Evolutionary conservation across 2,329 filamentous ascomycete genomes (phyloP), one percentile per base, ranked within the genome.

Genomic region (Cytospora mali): DNA sequence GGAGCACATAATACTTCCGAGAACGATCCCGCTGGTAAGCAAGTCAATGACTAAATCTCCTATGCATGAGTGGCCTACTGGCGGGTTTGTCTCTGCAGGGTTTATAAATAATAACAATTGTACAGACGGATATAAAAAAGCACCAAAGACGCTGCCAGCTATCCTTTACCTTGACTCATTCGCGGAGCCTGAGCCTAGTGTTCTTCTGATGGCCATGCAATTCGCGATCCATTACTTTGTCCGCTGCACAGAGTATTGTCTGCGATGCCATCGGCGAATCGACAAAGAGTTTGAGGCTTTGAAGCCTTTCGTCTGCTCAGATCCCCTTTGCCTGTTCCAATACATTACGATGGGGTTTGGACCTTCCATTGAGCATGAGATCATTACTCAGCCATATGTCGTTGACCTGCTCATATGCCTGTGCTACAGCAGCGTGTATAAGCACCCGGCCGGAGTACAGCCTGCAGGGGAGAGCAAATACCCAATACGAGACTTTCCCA

Each of bases 281-380:
- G 74, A 84, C 1, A 81, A 81, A 2, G 83, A 85, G 0, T 87
- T 94, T 42, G 85, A 88, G 69, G 85, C 89, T 1, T 78, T 93
- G 64, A 92, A 91, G 68, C 90, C 90, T 2, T 92, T 90, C 65
- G 92, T 97, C 51, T 97, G 93, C 75, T 84, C 85, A 25, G 83
- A 85, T 14, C 79, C 82, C 1, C 80, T 97, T 3, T 97, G 93
- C 70, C 78, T 96, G 4, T 96, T 91, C 70, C 93, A 97, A 71
- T 96, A 95, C 76, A 90, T 96, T 81, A 82, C 85, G 18, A 80
- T 96, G n/a, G 92, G 92, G 0, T 88, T 97, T 70, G 93, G 93
- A 0, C 90, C 91, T 1, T 92, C 87, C 69, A 86, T 96, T 61
- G 93, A 97, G 72, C 87, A 93, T 71, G 92, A 97, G 71, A 90